phyloP scores from a whole-genome alignment of 495 filamentous ascomycete species.

The Stereocaulon alpinum region DNA sequence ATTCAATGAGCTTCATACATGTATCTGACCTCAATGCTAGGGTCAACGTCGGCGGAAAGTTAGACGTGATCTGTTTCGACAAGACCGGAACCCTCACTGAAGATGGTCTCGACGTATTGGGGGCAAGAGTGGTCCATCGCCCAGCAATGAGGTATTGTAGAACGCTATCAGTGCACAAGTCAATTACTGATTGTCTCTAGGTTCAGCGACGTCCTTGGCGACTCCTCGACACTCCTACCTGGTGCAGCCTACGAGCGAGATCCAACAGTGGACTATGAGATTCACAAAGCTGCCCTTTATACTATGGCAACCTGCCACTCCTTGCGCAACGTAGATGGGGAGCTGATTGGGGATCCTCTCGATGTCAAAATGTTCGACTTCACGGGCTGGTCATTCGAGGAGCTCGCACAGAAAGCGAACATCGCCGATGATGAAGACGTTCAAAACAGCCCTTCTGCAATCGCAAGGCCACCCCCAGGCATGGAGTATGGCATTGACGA shows the following conservation, averaged over 20 bases:
- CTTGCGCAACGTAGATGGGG: conserved; percentile 71
- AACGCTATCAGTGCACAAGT: neutral
- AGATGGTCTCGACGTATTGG: conserved; percentile 92
- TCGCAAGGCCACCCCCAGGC: conserved; percentile 68
- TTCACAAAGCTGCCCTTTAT: conserved; percentile 63
- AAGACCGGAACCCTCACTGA: conserved; percentile 98
- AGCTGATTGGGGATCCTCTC: conserved; percentile 86
- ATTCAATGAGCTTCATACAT: neutral
- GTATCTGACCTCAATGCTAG: conserved; percentile 26
- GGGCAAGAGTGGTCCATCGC: conserved; percentile 61
- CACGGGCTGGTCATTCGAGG: conserved; percentile 85
- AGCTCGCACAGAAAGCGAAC: conserved; percentile 56
- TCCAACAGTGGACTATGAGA: conserved; percentile 48
- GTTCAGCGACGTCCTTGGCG: conserved; percentile 52
- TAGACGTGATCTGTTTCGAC: conserved; percentile 96
- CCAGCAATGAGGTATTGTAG: conserved; percentile 38
- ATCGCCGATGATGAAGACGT: conserved; percentile 53
- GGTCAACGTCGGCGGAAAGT: conserved; percentile 91
- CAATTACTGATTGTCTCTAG: conserved; percentile 22
- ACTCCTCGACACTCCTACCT: conserved; percentile 45
- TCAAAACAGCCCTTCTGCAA: conserved; percentile 61
- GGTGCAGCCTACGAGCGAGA: conserved; percentile 42
- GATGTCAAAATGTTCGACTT: conserved; percentile 99
- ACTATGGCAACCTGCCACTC: conserved; percentile 99
- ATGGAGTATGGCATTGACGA: conserved; percentile 46